phyloP scores from a whole-genome alignment of 352 stramenopile genomes.

The Globisporangium camurandrum region DNA sequence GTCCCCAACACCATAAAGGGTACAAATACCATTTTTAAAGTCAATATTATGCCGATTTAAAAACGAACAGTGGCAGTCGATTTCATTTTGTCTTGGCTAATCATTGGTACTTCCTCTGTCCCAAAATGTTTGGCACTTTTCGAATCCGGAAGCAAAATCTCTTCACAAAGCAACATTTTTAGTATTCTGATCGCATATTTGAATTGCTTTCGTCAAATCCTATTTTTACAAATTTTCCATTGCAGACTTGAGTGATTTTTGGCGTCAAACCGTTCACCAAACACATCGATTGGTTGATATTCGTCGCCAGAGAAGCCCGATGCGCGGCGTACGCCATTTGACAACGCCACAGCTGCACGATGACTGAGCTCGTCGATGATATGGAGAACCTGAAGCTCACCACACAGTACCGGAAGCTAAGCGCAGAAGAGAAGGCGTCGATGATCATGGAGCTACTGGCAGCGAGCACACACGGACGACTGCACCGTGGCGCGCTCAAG shows the following conservation, averaged over 20 bases:
- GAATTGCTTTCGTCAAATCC: constrained; percentile 8
- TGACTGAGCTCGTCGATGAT: constrained; percentile 5
- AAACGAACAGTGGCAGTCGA: background rate
- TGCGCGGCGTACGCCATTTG: constrained; percentile 6
- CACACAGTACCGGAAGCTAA: constrained; percentile 7
- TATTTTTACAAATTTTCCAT: constrained; percentile 9
- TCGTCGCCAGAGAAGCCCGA: constrained; percentile 7
- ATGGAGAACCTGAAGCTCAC: constrained; percentile 5
- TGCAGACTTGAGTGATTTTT: constrained; percentile 6
- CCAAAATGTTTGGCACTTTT: constrained; percentile 8
- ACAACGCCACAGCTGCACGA: constrained; percentile 3
- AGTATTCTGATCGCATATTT: constrained; percentile 8
- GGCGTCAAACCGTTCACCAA: constrained; percentile 5
- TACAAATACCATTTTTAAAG: no score
- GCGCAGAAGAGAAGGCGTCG: constrained; percentile 3
- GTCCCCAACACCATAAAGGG: no score
- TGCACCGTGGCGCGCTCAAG: constrained; percentile 7
- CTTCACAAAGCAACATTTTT: constrained; percentile 7
- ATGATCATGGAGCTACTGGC: constrained; percentile 7
- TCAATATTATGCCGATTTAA: no score
- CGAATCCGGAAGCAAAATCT: constrained; percentile 4
- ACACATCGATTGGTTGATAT: constrained; percentile 8
- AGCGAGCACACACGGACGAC: constrained; percentile 5
- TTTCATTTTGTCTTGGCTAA: no score
- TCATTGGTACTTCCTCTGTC: constrained; percentile 10